Conservation (phyloP, 2,329 filamentous ascomycete species). For the Calonectria fujianensis region DNA sequence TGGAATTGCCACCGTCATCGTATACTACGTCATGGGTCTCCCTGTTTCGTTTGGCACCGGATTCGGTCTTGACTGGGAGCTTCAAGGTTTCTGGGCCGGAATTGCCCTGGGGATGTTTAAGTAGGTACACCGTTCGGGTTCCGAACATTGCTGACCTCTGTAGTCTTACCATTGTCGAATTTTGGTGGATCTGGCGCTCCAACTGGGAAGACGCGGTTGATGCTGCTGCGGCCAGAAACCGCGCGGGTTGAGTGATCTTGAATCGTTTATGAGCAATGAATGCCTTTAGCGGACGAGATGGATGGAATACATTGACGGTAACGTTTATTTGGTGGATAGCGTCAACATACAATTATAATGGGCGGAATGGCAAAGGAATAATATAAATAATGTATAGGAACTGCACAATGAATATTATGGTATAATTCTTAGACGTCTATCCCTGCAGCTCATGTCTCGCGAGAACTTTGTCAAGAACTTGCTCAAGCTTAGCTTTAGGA, state of each 20-base stretch:
- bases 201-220: constrained; percentile 3
- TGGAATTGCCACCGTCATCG: constrained; percentile 89
- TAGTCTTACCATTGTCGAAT: not conserved
- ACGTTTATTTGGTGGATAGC: not conserved
- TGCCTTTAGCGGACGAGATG: not conserved
- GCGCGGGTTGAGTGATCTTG: not conserved
- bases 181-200: constrained; percentile 12
- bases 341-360: no score
- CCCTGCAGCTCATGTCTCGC: not conserved
- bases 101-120: not conserved
- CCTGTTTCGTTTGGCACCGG: constrained; percentile 87
- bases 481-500: not conserved
- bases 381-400: not conserved
- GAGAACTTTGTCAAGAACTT: not conserved
- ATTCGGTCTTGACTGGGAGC: constrained; percentile 85
- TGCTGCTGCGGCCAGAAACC: not conserved
- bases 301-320: not conserved
- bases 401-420: not conserved
- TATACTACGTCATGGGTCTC: constrained; percentile 90
- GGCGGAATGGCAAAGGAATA: not conserved
- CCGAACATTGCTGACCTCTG: not conserved
- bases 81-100: constrained; percentile 84
- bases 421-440: not conserved
- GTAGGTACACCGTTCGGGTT: not conserved
- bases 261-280: not conserved